Percentiles rank a stretch among this genome's conserved stretches.
phyloP scores from a whole-genome alignment of 768 basidiomycete genomes.

The Mrakia hoshinonis region DNA sequence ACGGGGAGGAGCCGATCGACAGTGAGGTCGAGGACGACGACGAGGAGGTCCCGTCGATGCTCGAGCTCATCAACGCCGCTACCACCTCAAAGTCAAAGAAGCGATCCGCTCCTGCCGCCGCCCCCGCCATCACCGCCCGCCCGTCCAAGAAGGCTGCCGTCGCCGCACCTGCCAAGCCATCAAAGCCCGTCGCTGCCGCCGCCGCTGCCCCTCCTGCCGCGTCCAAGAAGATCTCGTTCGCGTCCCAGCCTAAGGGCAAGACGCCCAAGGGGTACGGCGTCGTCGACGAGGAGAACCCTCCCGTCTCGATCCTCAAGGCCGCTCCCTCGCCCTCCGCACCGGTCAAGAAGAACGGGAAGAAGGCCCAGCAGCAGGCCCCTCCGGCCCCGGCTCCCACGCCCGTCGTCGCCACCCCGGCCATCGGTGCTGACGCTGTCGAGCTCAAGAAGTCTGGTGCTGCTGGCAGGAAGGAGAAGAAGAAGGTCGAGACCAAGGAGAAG shows the following conservation, averaged over 20 bases:
- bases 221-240: slow-evolving; percentile 18
- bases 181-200: not conserved
- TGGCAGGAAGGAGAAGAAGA: slow-evolving; percentile 29
- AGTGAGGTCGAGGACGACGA: slow-evolving; percentile 35
- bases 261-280: slow-evolving; percentile 18
- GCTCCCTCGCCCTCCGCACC: slow-evolving; percentile 6
- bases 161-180: not conserved
- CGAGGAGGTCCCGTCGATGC: slow-evolving; percentile 23
- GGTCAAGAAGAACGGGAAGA: slow-evolving; percentile 26
- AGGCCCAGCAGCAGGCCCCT: not conserved
- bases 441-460: slow-evolving; percentile 22
- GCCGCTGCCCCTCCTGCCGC: slow-evolving; percentile 4
- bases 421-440: slow-evolving; percentile 17
- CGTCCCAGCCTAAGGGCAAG: slow-evolving; percentile 22
- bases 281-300: slow-evolving; percentile 22
- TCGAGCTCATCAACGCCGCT: slow-evolving; percentile 27
- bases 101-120: slow-evolving; percentile 6
- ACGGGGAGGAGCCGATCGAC: slow-evolving; percentile 41
- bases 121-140: not conserved
- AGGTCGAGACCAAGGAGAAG: slow-evolving; percentile 24
- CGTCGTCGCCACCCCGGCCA: not conserved
- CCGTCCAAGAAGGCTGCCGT: slow-evolving; percentile 23
- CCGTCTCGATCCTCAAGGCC: slow-evolving; percentile 30
- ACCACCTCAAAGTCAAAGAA: slow-evolving; percentile 19
- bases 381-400: not conserved